Evolutionary conservation across 2,329 filamentous ascomycete genomes (phyloP).

Genomic region (Microsporum audouinii): DNA sequence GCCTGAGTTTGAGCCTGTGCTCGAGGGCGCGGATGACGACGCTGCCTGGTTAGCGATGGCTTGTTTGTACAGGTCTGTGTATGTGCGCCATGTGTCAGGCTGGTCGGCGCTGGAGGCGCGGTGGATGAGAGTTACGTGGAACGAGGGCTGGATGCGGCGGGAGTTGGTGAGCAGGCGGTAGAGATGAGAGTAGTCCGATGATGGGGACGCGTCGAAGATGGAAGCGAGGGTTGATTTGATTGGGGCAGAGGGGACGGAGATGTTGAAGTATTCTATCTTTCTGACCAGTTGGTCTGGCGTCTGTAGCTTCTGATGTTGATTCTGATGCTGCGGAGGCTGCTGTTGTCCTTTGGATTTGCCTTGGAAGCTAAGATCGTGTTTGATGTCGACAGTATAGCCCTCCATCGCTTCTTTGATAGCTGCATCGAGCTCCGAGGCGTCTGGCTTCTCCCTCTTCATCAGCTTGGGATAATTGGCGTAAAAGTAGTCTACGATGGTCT

Average conservation of each 20-base stretch:
- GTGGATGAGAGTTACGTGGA: slow-evolving; percentile 93
- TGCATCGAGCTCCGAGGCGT: slow-evolving; percentile 60
- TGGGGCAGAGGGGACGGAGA: slow-evolving; percentile 42
- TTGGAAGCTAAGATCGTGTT: slow-evolving; percentile 59
- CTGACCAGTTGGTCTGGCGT: slow-evolving; percentile 33
- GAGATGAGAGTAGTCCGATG: slow-evolving; percentile 46
- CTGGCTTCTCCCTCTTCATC: slow-evolving; percentile 56
- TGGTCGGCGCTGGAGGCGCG: slow-evolving; percentile 50
- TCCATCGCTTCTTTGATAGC: slow-evolving; percentile 66
- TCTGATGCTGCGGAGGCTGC: slow-evolving; percentile 16
- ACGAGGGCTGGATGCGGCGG: slow-evolving; percentile 67
- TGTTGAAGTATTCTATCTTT: slow-evolving; percentile 56
- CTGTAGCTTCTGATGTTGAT: slow-evolving; percentile 16
- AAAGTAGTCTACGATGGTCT: slow-evolving; percentile 61
- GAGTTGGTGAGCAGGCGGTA: slow-evolving; percentile 64
- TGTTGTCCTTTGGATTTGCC: slow-evolving; percentile 37
- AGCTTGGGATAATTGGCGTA: slow-evolving; percentile 68
- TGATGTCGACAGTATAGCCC: slow-evolving; percentile 64
- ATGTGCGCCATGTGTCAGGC: slow-evolving; percentile 64
- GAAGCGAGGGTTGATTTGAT: slow-evolving; percentile 53
- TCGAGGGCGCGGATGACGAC: slow-evolving; percentile 7
- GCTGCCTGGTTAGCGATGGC: slow-evolving; percentile 22
- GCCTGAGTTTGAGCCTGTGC: not conserved
- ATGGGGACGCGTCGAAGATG: slow-evolving; percentile 48
- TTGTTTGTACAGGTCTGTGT: slow-evolving; percentile 47